phyloP scores from a whole-genome alignment of 176 grass and related monocot genomes.

The Ananas comosus region DNA sequence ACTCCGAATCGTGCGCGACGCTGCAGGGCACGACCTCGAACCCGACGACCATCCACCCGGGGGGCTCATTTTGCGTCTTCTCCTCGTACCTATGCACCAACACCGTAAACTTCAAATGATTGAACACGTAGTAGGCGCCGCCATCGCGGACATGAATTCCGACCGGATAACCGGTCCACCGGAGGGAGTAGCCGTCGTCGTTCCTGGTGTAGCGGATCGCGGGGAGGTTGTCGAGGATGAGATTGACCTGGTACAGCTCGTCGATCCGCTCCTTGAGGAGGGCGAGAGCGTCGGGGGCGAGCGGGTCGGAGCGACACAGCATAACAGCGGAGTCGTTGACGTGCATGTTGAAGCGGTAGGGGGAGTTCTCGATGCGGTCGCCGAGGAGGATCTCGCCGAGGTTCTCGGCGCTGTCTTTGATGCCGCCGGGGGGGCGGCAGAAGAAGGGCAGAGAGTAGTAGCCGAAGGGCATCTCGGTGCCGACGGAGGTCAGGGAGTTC shows the following conservation, averaged over 20 bases:
- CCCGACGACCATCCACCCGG: conserved; percentile 37
- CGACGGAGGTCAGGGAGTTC: conserved; percentile 41
- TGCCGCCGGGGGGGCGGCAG: conserved; percentile 28
- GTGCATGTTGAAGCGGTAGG: conserved; percentile 37
- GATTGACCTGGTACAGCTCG: conserved; percentile 44
- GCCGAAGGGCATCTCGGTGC: conserved; percentile 39
- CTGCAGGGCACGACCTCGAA: conserved; percentile 46
- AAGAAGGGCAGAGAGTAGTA: conserved; percentile 48
- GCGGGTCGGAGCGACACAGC: conserved; percentile 24
- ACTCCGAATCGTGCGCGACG: conserved; percentile 23
- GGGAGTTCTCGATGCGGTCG: conserved; percentile 42
- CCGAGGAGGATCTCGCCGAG: conserved; percentile 40
- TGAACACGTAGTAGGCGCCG: conserved; percentile 29
- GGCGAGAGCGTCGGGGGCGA: conserved; percentile 4
- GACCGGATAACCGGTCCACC: conserved; percentile 38
- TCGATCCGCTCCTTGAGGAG: conserved; percentile 40
- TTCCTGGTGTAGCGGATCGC: conserved; percentile 37
- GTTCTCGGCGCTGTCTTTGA: conserved; percentile 45
- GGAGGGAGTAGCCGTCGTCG: conserved; percentile 25
- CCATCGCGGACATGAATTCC: background rate
- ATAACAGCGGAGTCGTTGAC: conserved; percentile 33
- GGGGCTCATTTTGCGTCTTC: background rate
- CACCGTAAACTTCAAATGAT: conserved; percentile 41
- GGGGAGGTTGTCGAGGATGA: conserved; percentile 37
- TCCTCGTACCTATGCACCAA: conserved; percentile 45